Evolutionary conservation across 2,329 filamentous ascomycete species (phyloP).

Genomic region (Pestalotiopsis sp.): DNA sequence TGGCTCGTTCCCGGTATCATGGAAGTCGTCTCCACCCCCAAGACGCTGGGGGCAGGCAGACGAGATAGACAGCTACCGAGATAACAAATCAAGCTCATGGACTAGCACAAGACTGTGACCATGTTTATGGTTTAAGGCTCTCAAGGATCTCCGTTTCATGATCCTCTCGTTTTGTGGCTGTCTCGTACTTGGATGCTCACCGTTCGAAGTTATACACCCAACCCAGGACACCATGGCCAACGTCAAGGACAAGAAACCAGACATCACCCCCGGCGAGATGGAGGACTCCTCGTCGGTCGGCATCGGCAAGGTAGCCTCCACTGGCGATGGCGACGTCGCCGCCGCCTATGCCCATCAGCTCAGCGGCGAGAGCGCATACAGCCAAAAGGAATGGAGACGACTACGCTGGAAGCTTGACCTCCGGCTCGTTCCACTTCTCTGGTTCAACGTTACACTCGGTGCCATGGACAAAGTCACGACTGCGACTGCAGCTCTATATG

Average conservation of each 20-base stretch:
- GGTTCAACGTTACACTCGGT: constrained; percentile 27
- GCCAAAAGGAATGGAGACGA: constrained; percentile 20
- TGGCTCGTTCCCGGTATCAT: neutral
- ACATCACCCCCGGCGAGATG: constrained; percentile 2
- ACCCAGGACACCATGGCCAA: constrained; percentile 1
- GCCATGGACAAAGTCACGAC: constrained; percentile 34
- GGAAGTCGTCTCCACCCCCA: neutral
- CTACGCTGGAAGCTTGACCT: constrained; percentile 44
- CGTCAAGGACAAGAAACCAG: constrained; percentile 4
- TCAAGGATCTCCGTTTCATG: neutral
- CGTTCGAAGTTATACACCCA: neutral
- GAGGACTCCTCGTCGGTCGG: constrained; percentile 4
- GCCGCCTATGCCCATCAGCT: constrained; percentile 30
- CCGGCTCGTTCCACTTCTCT: constrained; percentile 41
- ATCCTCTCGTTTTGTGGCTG: neutral
- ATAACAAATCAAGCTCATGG: constrained; percentile 15
- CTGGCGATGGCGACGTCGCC: constrained; percentile 28
- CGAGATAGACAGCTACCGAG: constrained; percentile 1
- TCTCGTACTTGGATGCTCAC: no score
- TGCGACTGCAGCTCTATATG: constrained; percentile 29
- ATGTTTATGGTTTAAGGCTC: neutral
- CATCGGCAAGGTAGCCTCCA: constrained; percentile 6
- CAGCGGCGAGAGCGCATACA: constrained; percentile 29
- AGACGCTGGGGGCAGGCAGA: neutral
- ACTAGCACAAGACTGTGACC: neutral